Base-by-base conservation (phyloP, 1,284 basidiomycete genomes). In the Golubevia sp. region DNA sequence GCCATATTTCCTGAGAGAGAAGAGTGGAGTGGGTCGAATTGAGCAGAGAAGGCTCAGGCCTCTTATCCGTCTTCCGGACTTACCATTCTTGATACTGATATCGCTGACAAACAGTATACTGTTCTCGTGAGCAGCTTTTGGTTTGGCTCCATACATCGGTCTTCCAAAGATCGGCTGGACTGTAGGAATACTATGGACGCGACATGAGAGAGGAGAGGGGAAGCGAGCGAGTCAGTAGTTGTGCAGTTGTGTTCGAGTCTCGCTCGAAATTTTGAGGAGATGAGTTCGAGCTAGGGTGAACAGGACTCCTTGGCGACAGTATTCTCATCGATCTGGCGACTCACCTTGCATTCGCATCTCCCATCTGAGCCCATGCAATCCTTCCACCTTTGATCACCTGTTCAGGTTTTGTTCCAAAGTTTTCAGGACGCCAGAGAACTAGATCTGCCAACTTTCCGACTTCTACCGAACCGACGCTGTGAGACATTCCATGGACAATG, bases 361-460 rank as follows among this genome's bases (percentile, higher is more conserved):
- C 94, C 89, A 96, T 91, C 89, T 94, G 79, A 2, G 92, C 90
- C 90, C 91, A 94, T 2, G 88, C 92, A 68, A 98, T 96, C 26
- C 96, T 90, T 27, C 96, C 96, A 18, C 93, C 93, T 84, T 99
- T 97, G 74, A 98, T 86, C 13, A 98, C 90, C 88, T 93, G 91
- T 78, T 96, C 92, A 0, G 96, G 95, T 75, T 92, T 91, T 1
- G 90, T 87, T 1, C 95, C 96, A 84, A 99, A 99, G 82, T 92
- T 90, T 79, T 91, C 90, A 0, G 95, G 94, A 79, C 90, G 91
- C 93, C 96, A 99, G 2, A 99, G 86, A 0, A 97, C 94, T 48
- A 99, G 87, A 84, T 99, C 96, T 0, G 96, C 97, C 30, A 98
- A 87, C 57, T 89, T 91, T 18, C 93, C 94, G 1, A 89, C 88